phyloP scores from a whole-genome alignment of 495 filamentous ascomycete genomes.

The Choiromyces venosus region DNA sequence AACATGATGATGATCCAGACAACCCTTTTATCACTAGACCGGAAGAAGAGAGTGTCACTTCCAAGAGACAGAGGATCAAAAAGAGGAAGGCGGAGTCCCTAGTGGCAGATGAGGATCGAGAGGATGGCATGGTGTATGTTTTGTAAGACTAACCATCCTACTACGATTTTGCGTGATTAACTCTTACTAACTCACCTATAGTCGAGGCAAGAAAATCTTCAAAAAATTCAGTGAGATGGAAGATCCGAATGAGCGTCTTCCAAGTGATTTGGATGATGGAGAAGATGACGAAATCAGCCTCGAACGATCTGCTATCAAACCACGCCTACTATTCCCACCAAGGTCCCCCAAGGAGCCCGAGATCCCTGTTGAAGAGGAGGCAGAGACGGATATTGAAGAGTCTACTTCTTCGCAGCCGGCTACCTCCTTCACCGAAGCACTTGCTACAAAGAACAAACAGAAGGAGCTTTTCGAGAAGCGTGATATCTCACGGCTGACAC shows the following conservation, averaged over 20 bases:
- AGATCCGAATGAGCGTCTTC: constrained; percentile 30
- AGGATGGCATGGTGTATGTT: constrained; percentile 75
- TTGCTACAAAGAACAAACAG: constrained; percentile 8
- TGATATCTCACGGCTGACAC: constrained; percentile 28
- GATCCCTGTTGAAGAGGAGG: constrained; percentile 41
- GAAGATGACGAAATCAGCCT: constrained; percentile 47
- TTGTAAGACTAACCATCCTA: constrained; percentile 61
- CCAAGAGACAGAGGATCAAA: constrained; percentile 47
- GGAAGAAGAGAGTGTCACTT: constrained; percentile 37
- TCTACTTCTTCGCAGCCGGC: constrained; percentile 36
- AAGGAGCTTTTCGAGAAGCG: constrained; percentile 8
- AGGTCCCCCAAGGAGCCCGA: constrained; percentile 14
- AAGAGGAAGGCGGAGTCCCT: constrained; percentile 58
- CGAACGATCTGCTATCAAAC: constrained; percentile 66
- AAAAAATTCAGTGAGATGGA: constrained; percentile 53
- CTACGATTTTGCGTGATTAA: constrained; percentile 4
- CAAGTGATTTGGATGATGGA: constrained; percentile 42
- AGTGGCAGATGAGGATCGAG: constrained; percentile 42
- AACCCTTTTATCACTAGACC: constrained; percentile 69
- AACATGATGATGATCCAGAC: constrained; percentile 56
- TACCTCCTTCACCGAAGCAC: background rate
- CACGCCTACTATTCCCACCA: constrained; percentile 74
- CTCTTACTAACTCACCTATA: constrained; percentile 43
- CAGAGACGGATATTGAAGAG: constrained; percentile 49
- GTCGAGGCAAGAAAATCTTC: constrained; percentile 87